Percentiles rank a stretch among this genome's conserved stretches.
Conservation (phyloP, 352 stramenopile genomes). For the Phytopythium mirpurense region DNA sequence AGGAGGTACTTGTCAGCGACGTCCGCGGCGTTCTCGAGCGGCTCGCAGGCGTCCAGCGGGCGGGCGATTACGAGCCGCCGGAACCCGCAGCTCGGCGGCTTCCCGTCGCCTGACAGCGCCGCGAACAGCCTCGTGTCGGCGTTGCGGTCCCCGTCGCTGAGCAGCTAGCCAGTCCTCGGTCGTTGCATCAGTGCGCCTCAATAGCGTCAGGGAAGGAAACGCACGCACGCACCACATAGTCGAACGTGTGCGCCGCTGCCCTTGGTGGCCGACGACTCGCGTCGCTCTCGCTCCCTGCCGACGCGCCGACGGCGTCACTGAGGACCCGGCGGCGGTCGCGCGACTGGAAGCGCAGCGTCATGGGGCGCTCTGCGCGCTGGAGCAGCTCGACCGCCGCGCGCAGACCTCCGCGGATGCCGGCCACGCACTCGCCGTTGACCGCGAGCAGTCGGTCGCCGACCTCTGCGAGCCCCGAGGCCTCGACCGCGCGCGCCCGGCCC, state of each 20-base stretch:
- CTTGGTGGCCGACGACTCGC: no score
- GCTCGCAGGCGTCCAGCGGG: constrained; percentile 48
- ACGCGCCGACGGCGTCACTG: constrained; percentile 9
- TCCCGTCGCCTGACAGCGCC: constrained; percentile 51
- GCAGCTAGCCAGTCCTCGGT: constrained; percentile 17
- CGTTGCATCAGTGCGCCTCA: no score
- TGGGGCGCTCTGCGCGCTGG: constrained; percentile 29
- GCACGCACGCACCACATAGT: constrained; percentile 46
- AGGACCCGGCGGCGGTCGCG: constrained; percentile 41
- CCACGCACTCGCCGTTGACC: constrained; percentile 48
- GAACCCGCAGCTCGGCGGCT: constrained; percentile 47
- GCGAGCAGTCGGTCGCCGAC: constrained; percentile 57
- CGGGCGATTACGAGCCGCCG: constrained; percentile 43
- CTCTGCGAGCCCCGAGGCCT: constrained; percentile 56
- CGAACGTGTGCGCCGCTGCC: constrained; percentile 19
- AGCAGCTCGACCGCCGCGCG: constrained; percentile 35
- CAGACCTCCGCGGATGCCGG: constrained; percentile 20
- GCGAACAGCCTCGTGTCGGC: constrained; percentile 45
- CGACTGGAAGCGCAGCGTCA: constrained; percentile 54
- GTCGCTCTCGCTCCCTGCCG: constrained; percentile 6
- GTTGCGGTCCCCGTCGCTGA: constrained; percentile 35
- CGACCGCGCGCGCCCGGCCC: constrained; percentile 47
- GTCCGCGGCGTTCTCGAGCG: constrained; percentile 26
- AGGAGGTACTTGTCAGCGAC: constrained; percentile 52
- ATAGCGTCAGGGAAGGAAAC: no score